Evolutionary conservation across 2,329 filamentous ascomycete genomes (phyloP).

Genomic region (Fusarium goolgardi): DNA sequence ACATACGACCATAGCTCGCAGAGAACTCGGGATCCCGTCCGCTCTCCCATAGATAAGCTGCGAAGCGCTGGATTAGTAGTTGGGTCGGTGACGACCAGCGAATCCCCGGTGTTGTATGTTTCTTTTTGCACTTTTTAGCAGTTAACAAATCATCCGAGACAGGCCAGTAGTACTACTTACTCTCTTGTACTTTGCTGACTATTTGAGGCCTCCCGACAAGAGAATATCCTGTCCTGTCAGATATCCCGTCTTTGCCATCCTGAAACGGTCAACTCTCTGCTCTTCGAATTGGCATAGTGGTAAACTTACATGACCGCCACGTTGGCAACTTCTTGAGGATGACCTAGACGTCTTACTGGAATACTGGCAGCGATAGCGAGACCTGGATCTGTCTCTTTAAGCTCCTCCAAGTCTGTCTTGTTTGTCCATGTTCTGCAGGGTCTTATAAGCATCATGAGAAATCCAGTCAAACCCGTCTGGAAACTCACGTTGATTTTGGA

Average conservation of each 20-base stretch:
- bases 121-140: conserved; percentile 3
- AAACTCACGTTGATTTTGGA: conserved; percentile 47
- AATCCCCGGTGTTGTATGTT: no score
- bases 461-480: fast-evolving
- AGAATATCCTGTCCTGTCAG: conserved; percentile 30
- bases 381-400: conserved; percentile 49
- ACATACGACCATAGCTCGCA: conserved; percentile 27
- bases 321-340: conserved; percentile 52
- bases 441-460: background rate
- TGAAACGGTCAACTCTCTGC: background rate
- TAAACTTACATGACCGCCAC: conserved; percentile 50
- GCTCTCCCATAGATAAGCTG: no score
- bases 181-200: background rate
- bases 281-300: fast-evolving
- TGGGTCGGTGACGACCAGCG: no score
- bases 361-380: conserved; percentile 52
- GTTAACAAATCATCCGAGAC: fast-evolving
- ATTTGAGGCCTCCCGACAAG: conserved; percentile 27
- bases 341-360: conserved; percentile 50
- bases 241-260: conserved; percentile 38
- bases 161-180: no score
- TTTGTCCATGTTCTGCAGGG: conserved; percentile 48
- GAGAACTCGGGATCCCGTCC: conserved; percentile 23
- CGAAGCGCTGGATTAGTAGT: no score
- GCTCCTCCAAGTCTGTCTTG: conserved; percentile 48